Conservation (phyloP, 495 filamentous ascomycete genomes). For the Aspergillus steynii region DNA sequence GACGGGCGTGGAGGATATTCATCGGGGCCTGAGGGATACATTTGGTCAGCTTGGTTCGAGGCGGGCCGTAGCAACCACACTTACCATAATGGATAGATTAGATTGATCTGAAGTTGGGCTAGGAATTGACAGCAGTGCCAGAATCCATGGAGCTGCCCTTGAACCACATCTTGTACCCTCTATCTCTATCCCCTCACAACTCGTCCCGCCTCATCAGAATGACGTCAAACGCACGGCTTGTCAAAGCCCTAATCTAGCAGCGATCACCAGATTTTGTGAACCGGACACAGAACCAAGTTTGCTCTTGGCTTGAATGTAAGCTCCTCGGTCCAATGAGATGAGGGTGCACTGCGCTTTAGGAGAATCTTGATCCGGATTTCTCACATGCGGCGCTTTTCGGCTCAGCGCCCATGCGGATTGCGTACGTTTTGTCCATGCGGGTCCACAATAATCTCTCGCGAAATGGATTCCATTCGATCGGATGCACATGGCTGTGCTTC, state of each 20-base stretch:
- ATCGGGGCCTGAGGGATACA: constrained; percentile 5
- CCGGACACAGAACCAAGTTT: not conserved
- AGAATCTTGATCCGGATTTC: not conserved
- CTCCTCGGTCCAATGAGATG: not conserved
- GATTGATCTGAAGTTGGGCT: too few species aligned
- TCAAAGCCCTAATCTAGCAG: not conserved
- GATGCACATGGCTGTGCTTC: not conserved
- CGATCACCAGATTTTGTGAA: constrained; percentile 1
- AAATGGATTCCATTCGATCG: not conserved
- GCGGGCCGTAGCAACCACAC: not conserved
- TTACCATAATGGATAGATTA: not conserved
- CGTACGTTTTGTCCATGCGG: not conserved
- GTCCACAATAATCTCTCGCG: not conserved
- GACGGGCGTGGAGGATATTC: constrained; percentile 15
- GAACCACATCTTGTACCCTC: constrained; percentile 12
- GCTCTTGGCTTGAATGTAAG: not conserved
- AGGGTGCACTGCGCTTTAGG: too few species aligned
- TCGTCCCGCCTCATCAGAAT: constrained; percentile 16
- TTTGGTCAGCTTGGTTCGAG: not conserved
- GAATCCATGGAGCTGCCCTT: not conserved
- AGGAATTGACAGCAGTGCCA: not conserved
- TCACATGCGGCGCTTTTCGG: not conserved
- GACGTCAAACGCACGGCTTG: constrained; percentile 33
- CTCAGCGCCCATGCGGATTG: not conserved
- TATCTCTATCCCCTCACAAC: constrained; percentile 11